Conservation (phyloP, 208 protist species). For the Strigomonas culicis region DNA sequence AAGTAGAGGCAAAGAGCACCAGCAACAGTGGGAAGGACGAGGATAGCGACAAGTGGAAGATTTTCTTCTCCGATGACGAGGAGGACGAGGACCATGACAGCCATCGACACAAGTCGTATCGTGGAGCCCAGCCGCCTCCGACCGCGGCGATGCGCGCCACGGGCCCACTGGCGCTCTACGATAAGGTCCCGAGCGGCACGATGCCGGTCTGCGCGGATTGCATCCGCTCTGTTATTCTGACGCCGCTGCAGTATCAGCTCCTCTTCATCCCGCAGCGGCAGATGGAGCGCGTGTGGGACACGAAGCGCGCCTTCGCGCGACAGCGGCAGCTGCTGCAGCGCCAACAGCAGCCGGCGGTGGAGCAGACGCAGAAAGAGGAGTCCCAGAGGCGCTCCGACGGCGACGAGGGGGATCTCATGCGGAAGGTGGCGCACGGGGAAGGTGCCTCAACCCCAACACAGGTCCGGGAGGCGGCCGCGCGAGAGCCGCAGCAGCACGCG, state of each 20-base stretch:
- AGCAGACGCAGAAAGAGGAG: too few relatives aligned
- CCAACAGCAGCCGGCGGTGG: too few relatives aligned
- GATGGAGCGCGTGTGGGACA: constrained; percentile 25
- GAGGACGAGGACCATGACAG: neutral
- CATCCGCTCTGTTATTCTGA: constrained; percentile 37
- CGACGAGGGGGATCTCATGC: too few relatives aligned
- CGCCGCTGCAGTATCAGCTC: constrained; percentile 33
- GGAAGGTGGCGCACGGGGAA: too few relatives aligned
- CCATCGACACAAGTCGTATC: neutral
- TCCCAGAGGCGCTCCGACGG: too few relatives aligned
- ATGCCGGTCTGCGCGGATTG: constrained; percentile 71
- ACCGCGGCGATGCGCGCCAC: neutral
- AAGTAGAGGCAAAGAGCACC: neutral
- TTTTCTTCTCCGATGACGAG: neutral
- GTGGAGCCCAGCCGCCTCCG: neutral
- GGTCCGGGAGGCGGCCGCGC: too few relatives aligned
- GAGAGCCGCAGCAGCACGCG: too few relatives aligned
- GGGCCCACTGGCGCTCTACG: constrained; percentile 27
- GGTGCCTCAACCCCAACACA: too few relatives aligned
- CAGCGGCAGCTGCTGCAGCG: too few relatives aligned
- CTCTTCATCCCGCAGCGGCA: constrained; percentile 71
- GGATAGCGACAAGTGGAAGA: neutral
- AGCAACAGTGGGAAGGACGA: neutral
- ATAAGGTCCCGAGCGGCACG: neutral
- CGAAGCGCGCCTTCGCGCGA: too few relatives aligned